Conservation (phyloP, 306 rosid species). For the Prinsepia uniflora region DNA sequence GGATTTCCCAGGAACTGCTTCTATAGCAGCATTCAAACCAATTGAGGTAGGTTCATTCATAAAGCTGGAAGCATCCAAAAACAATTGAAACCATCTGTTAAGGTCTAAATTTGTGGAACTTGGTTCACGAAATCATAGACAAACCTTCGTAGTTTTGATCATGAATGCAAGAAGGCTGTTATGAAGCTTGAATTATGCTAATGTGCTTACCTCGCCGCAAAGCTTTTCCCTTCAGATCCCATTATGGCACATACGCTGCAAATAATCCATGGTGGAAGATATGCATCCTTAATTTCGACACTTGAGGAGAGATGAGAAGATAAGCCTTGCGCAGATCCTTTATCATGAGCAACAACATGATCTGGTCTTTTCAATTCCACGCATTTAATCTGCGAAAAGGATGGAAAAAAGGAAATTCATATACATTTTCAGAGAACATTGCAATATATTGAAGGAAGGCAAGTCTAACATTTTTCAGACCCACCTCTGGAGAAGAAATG, state of each 20-base stretch:
- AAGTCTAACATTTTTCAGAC: slow-evolving; percentile 6
- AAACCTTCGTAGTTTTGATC: not conserved
- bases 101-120: not conserved
- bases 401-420: not conserved
- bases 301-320: slow-evolving; percentile 48
- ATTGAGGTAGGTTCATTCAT: slow-evolving; percentile 50
- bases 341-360: slow-evolving; percentile 47
- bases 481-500: slow-evolving; percentile 74
- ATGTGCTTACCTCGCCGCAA: slow-evolving; percentile 70
- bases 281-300: slow-evolving; percentile 72
- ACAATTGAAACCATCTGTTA: slow-evolving; percentile 1
- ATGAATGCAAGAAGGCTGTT: not conserved
- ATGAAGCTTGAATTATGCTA: slow-evolving; percentile 11
- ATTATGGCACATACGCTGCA: slow-evolving; percentile 49
- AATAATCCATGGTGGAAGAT: slow-evolving; percentile 88
- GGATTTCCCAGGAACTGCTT: slow-evolving; percentile 44
- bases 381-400: slow-evolving; percentile 56
- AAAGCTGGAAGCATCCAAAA: slow-evolving; percentile 49
- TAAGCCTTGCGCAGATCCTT: slow-evolving; percentile 31
- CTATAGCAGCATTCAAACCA: slow-evolving; percentile 71
- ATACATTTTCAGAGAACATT: not conserved
- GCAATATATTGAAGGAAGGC: slow-evolving; percentile 11
- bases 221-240: slow-evolving; percentile 70
- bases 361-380: slow-evolving; percentile 70
- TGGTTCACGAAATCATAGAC: not conserved